phyloP scores from a whole-genome alignment of 1,139 yeast species.

The Debaryomyces robertsiae region DNA sequence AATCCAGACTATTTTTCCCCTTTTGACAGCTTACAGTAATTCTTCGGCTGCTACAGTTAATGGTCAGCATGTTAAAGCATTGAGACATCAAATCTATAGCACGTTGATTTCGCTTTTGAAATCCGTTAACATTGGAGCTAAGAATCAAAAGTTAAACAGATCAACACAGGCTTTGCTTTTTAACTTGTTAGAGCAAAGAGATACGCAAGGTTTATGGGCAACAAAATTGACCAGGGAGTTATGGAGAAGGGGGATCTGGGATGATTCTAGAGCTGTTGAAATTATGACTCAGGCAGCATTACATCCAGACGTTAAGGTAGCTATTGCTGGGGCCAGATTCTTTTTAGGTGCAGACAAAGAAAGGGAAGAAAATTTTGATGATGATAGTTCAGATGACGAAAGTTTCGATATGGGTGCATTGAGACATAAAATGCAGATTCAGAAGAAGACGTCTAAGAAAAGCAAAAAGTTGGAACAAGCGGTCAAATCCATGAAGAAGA shows the following conservation, averaged over 20 bases:
- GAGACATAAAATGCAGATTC: slow-evolving; percentile 79
- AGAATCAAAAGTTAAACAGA: slow-evolving; percentile 83
- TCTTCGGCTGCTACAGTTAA: slow-evolving; percentile 41
- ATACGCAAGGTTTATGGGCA: slow-evolving; percentile 91
- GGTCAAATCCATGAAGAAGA: slow-evolving; percentile 65
- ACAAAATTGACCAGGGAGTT: slow-evolving; percentile 90
- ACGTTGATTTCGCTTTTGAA: slow-evolving; percentile 78
- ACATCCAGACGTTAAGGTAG: slow-evolving; percentile 85
- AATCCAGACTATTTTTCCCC: slow-evolving; percentile 86
- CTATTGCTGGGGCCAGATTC: slow-evolving; percentile 85
- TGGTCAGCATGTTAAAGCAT: slow-evolving; percentile 78
- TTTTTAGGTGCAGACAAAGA: slow-evolving; percentile 95
- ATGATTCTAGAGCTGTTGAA: slow-evolving; percentile 92
- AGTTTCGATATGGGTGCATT: slow-evolving; percentile 68
- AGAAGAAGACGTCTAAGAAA: slow-evolving; percentile 80
- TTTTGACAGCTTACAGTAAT: slow-evolving; percentile 56
- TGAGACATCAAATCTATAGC: slow-evolving; percentile 80
- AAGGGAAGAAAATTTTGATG: slow-evolving; percentile 80
- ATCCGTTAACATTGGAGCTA: slow-evolving; percentile 79
- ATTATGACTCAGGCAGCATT: slow-evolving; percentile 95
- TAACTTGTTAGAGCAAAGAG: slow-evolving; percentile 77
- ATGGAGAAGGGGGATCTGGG: slow-evolving; percentile 99
- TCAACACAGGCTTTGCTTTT: slow-evolving; percentile 91
- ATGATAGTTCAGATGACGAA: slow-evolving; percentile 71
- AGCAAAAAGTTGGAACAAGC: slow-evolving; percentile 78